Percentiles rank a stretch among this genome's conserved stretches.
Conservation (phyloP, 345 rosid genomes). For the Psidium guajava region DNA sequence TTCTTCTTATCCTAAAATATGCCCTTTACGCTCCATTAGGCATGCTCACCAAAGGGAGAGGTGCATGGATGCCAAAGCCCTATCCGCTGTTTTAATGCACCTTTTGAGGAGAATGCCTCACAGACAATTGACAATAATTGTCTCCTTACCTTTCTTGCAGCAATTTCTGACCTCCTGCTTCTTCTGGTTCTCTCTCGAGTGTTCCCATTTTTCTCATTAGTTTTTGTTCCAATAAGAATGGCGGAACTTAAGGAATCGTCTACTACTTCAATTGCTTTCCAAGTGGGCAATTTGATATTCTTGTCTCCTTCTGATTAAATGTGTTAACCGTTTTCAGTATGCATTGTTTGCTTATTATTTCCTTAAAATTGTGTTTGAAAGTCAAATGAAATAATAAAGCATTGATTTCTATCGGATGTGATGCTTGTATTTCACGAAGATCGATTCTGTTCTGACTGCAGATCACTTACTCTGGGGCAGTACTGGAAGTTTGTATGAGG, state of each 20-base stretch:
- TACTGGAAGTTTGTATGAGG: conserved; percentile 93
- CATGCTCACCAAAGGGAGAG: neutral
- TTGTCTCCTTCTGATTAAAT: neutral
- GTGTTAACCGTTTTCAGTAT: neutral
- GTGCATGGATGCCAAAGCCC: too few species aligned
- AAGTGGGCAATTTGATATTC: neutral
- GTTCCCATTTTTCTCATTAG: neutral
- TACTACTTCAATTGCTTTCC: neutral
- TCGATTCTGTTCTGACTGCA: conserved; percentile 15
- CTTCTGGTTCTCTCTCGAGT: neutral
- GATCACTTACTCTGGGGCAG: conserved; percentile 79
- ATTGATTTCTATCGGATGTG: neutral
- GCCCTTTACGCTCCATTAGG: neutral
- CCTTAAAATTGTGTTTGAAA: neutral
- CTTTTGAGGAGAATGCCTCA: neutral
- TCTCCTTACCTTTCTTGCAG: neutral
- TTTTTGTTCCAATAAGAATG: neutral
- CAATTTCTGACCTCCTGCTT: neutral
- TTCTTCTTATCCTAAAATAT: neutral
- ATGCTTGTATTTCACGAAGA: neutral
- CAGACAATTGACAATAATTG: neutral
- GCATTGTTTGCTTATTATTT: neutral
- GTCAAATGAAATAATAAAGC: neutral
- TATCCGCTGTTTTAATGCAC: neutral
- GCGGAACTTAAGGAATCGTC: neutral